Percentiles rank a stretch among this genome's conserved stretches.
phyloP scores from a whole-genome alignment of 2,329 filamentous ascomycete species.

The Pezicula carpinea region DNA sequence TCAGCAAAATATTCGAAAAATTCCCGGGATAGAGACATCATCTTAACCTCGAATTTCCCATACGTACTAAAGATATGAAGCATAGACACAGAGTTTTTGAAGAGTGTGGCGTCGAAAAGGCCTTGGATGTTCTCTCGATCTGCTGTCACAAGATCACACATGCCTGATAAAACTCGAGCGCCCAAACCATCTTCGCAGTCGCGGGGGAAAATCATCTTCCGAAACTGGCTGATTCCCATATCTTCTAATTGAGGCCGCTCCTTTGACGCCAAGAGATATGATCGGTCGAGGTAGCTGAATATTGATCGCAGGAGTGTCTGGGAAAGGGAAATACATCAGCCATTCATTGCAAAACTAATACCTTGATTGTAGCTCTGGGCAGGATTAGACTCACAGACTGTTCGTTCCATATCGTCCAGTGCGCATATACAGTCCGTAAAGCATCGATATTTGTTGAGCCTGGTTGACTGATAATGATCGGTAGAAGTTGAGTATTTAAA shows the following conservation, averaged over 20 bases:
- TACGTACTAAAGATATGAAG: conserved; percentile 84
- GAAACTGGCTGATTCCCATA: conserved; percentile 73
- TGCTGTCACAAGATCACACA: conserved; percentile 70
- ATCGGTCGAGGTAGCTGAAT: conserved; percentile 91
- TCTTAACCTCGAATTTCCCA: conserved; percentile 71
- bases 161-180: conserved; percentile 46
- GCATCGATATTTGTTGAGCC: conserved; percentile 56
- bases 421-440: conserved; percentile 48
- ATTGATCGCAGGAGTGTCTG: conserved; percentile 77
- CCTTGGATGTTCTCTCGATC: conserved; percentile 57
- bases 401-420: conserved; percentile 75
- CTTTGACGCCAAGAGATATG: conserved; percentile 74
- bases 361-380: too few relatives aligned
- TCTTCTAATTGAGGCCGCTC: conserved; percentile 72
- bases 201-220: conserved; percentile 44
- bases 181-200: conserved; percentile 28
- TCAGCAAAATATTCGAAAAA: conserved; percentile 71
- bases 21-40: conserved; percentile 61
- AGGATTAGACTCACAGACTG: conserved; percentile 56
- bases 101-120: conserved; percentile 57
- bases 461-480: conserved; percentile 45
- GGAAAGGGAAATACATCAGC: conserved; percentile 5
- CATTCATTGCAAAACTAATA: background rate
- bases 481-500: conserved; percentile 57
- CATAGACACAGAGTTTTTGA: conserved; percentile 74